Percentiles rank a stretch among this genome's conserved stretches.
Conservation (phyloP, 805 yeast species). For the Saturnispora gosingensis region DNA sequence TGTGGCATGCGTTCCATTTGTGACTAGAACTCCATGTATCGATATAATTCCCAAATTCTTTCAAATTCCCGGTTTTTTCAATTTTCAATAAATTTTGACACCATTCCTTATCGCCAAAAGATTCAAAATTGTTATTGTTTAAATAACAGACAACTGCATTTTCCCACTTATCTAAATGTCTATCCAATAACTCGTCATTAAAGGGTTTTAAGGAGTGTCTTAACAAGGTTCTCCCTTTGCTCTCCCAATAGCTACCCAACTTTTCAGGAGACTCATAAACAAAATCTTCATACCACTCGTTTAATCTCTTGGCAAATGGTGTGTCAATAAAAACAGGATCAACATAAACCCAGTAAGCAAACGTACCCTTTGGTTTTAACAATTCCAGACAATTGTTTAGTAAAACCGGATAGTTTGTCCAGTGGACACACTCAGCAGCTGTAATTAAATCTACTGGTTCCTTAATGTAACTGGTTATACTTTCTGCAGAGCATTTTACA, state of each 20-base stretch:
- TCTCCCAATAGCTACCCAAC: constrained; percentile 75
- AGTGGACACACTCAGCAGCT: constrained; percentile 83
- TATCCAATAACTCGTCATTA: constrained; percentile 30
- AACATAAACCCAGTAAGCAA: constrained; percentile 72
- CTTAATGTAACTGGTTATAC: constrained; percentile 15
- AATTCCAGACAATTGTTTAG: constrained; percentile 27
- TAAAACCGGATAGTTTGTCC: constrained; percentile 40
- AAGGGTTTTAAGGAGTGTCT: constrained; percentile 36
- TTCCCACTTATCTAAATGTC: constrained; percentile 17
- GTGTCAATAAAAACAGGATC: constrained; percentile 46
- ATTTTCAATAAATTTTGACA: constrained; percentile 23
- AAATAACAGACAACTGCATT: constrained; percentile 25
- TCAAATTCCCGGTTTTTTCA: constrained; percentile 34
- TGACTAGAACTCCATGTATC: constrained; percentile 68
- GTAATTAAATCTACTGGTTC: constrained; percentile 48
- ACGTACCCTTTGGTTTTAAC: constrained; percentile 34
- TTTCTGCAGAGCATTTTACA: constrained; percentile 17
- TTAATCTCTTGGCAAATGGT: constrained; percentile 15
- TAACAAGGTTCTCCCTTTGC: constrained; percentile 62
- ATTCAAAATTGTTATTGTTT: background rate
- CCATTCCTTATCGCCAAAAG: constrained; percentile 15
- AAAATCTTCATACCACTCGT: constrained; percentile 37
- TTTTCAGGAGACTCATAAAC: constrained; percentile 34
- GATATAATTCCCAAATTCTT: constrained; percentile 42
- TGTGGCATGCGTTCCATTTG: constrained; percentile 37